These are phyloP conservation scores for Cynara cardunculus DNA, from an alignment of 129 eudicot species.

Conservation along the genomic window DNA sequence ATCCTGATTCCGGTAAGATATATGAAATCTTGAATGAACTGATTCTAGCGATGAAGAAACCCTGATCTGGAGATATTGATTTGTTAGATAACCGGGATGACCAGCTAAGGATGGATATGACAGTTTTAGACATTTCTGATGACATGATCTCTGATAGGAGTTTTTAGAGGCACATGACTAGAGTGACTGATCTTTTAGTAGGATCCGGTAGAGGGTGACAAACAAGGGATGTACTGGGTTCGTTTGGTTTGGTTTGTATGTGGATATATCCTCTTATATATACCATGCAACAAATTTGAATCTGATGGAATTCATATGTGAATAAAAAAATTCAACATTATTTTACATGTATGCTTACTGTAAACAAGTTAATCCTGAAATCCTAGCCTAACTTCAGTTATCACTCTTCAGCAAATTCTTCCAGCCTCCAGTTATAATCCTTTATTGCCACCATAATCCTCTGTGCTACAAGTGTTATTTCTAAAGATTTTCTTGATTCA, in stretches of 20 bases:
- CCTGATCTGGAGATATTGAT: neutral
- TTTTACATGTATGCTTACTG: neutral
- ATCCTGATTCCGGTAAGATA: conserved; percentile 40
- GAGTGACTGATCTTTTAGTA: too few species aligned
- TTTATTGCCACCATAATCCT: neutral
- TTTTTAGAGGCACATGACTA: too few species aligned
- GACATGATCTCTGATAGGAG: too few species aligned
- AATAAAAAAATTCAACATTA: neutral
- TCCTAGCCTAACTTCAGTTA: conserved; percentile 5
- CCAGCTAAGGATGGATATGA: too few species aligned
- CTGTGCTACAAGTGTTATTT: neutral
- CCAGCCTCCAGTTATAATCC: neutral
- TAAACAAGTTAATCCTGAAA: neutral
- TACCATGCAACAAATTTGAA: neutral
- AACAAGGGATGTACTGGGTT: too few species aligned
- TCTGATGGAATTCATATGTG: neutral
- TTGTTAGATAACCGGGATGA: too few species aligned
- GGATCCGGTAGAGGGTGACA: too few species aligned
- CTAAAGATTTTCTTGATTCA: conserved; percentile 11
- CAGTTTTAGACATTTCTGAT: too few species aligned
- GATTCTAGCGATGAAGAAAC: conserved; percentile 33
- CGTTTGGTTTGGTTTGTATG: neutral
- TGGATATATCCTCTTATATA: neutral
- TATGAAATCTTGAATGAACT: conserved; percentile 44
- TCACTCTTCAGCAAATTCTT: neutral